Percentiles rank a stretch among this genome's conserved stretches.
These are phyloP conservation scores for Starmerella potacharoeniae DNA, from an alignment of 805 yeast genomes.

Conservation along the genomic window DNA sequence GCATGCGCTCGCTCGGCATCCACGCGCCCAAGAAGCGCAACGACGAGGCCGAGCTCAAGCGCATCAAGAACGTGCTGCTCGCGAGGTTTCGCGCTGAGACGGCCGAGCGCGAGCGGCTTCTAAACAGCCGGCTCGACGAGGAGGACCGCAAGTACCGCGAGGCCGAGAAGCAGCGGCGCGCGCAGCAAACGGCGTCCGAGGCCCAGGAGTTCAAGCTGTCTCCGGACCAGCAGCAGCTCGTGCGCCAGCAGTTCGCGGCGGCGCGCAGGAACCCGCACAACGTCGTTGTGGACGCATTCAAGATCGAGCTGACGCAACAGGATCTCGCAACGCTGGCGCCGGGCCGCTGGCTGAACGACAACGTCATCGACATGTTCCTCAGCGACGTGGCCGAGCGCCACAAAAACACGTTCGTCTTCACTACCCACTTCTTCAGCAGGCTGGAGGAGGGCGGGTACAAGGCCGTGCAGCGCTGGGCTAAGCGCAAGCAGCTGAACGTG, in stretches of 20 bases:
- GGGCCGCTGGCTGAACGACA: slow-evolving; percentile 81
- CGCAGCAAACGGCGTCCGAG: background rate
- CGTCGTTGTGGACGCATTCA: slow-evolving; percentile 67
- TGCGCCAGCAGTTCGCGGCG: slow-evolving; percentile 56
- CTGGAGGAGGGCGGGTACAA: slow-evolving; percentile 60
- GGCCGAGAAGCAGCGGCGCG: background rate
- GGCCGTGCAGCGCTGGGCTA: slow-evolving; percentile 79
- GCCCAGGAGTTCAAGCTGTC: background rate
- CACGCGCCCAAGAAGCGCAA: background rate
- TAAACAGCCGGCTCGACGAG: slow-evolving; percentile 4
- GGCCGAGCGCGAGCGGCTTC: slow-evolving; percentile 9
- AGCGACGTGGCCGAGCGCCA: slow-evolving; percentile 35
- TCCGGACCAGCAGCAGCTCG: slow-evolving; percentile 4
- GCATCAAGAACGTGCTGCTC: slow-evolving; percentile 5
- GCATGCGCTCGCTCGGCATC: slow-evolving; percentile 6
- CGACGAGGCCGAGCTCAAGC: background rate
- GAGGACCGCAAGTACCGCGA: slow-evolving; percentile 1
- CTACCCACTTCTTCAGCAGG: slow-evolving; percentile 78
- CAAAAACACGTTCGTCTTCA: slow-evolving; percentile 52
- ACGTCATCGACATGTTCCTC: slow-evolving; percentile 73
- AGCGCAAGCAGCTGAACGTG: slow-evolving; percentile 57
- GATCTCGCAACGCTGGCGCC: slow-evolving; percentile 66
- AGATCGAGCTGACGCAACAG: slow-evolving; percentile 48
- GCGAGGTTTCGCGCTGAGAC: slow-evolving; percentile 3
- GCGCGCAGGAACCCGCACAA: slow-evolving; percentile 53